phyloP scores from a whole-genome alignment of 495 filamentous ascomycete genomes.

The Hypoxylon fragiforme region DNA sequence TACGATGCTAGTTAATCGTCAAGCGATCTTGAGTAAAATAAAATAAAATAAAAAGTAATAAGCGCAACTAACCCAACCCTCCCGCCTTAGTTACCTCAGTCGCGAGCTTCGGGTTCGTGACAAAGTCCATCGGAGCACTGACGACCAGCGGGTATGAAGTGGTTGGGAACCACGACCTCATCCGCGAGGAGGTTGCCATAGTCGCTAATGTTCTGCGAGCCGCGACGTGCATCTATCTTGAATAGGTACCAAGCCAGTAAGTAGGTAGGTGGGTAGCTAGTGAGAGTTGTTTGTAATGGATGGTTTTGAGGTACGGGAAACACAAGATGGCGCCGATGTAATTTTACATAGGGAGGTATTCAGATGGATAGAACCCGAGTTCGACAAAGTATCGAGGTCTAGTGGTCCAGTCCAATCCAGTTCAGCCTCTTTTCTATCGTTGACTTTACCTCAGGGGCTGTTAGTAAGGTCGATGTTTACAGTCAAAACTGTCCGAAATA shows the following conservation, averaged over 20 bases:
- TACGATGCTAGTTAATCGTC: no score
- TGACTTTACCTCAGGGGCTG: no score
- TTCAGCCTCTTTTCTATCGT: no score
- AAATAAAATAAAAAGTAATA: no score
- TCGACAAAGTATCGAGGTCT: no score
- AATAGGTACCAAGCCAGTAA: neutral
- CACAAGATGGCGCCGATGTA: no score
- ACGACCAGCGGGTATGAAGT: slow-evolving; percentile 55
- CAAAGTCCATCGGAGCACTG: slow-evolving; percentile 71
- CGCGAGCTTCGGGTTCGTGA: slow-evolving; percentile 64
- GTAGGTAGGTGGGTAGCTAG: neutral
- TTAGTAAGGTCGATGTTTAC: no score
- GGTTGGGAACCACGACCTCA: slow-evolving; percentile 38
- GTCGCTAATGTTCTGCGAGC: slow-evolving; percentile 13
- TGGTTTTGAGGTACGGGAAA: neutral
- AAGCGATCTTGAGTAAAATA: no score
- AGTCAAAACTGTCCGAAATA: no score
- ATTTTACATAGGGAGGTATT: no score
- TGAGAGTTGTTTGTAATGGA: neutral
- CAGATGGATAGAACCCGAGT: no score
- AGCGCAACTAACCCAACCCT: slow-evolving; percentile 59
- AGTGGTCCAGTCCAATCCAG: no score
- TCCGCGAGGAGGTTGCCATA: slow-evolving; percentile 28
- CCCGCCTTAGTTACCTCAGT: slow-evolving; percentile 67
- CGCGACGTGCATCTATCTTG: slow-evolving; percentile 6